phyloP scores from a whole-genome alignment of 129 eudicot species.

The Arctium lappa region DNA sequence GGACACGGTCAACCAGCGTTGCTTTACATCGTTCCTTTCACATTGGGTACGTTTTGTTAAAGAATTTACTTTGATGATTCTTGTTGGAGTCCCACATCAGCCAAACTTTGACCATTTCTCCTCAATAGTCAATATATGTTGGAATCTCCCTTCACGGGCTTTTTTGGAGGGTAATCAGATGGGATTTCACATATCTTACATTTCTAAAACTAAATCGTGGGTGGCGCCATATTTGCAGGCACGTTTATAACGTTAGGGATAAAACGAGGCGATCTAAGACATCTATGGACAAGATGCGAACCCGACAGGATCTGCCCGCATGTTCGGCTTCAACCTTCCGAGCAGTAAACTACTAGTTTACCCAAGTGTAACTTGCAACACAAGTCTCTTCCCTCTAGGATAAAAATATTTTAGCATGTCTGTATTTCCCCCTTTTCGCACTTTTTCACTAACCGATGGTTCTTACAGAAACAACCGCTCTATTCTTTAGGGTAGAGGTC shows the following conservation, averaged over 20 bases:
- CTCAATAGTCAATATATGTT: too few relatives aligned
- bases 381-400: background rate
- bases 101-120: too few relatives aligned
- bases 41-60: conserved; percentile 22
- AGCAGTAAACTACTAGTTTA: conserved; percentile 10
- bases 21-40: conserved; percentile 46
- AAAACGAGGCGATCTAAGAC: conserved; percentile 70
- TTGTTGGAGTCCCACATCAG: too few relatives aligned
- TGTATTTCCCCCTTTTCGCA: too few relatives aligned
- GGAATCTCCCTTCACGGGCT: too few relatives aligned
- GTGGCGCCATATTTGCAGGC: conserved; percentile 39
- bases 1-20: conserved; percentile 97
- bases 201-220: background rate
- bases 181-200: too few relatives aligned
- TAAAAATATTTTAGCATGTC: too few relatives aligned
- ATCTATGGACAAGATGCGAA: conserved; percentile 74
- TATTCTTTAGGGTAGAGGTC: too few relatives aligned
- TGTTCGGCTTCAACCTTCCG: conserved; percentile 54
- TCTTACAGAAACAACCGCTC: too few relatives aligned
- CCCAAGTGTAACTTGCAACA: background rate
- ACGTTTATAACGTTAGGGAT: conserved; percentile 66
- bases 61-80: background rate
- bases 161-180: too few relatives aligned
- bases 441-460: too few relatives aligned
- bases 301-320: conserved; percentile 89